Evolutionary conservation across 805 yeast genomes (phyloP).

Genomic region (Barnettozyma vustinii): DNA sequence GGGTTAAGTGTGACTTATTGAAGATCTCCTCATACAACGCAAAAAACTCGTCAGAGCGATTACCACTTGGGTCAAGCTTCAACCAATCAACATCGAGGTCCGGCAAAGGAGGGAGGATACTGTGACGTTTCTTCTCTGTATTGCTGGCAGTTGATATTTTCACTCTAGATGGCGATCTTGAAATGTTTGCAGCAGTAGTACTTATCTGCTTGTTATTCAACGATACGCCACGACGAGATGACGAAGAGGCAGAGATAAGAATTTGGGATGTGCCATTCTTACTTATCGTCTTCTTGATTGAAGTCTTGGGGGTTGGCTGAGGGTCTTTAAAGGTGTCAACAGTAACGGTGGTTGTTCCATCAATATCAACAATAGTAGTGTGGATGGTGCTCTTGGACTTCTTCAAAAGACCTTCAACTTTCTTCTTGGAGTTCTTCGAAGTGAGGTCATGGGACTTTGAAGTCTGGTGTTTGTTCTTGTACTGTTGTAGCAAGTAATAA

Average conservation of each 20-base stretch:
- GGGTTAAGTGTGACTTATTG: constrained; percentile 12
- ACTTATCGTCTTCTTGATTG: constrained; percentile 20
- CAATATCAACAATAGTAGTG: constrained; percentile 33
- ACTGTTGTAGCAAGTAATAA: constrained; percentile 67
- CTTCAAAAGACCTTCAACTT: constrained; percentile 30
- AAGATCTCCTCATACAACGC: constrained; percentile 27
- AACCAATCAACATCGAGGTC: constrained; percentile 23
- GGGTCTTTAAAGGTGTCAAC: constrained; percentile 8
- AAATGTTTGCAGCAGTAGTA: constrained; percentile 5
- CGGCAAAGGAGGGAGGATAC: constrained; percentile 27
- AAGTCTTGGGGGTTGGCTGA: constrained; percentile 11
- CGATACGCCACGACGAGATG: constrained; percentile 28
- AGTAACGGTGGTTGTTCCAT: constrained; percentile 23
- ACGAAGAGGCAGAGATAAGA: constrained; percentile 27
- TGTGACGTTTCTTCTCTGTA: constrained; percentile 20
- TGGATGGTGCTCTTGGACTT: constrained; percentile 36
- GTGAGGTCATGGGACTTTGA: constrained; percentile 16
- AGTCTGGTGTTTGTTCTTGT: constrained; percentile 57
- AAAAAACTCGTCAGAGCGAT: constrained; percentile 25
- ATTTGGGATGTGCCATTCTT: constrained; percentile 22
- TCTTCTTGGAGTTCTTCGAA: constrained; percentile 24
- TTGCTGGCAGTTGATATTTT: constrained; percentile 12
- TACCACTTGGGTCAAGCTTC: constrained; percentile 13
- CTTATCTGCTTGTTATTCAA: constrained; percentile 23
- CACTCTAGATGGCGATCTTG: constrained; percentile 24